Evolutionary conservation across 2,329 filamentous ascomycete genomes (phyloP), one percentile per base, ranked within the genome.

Genomic region (Elsinoe australis): DNA sequence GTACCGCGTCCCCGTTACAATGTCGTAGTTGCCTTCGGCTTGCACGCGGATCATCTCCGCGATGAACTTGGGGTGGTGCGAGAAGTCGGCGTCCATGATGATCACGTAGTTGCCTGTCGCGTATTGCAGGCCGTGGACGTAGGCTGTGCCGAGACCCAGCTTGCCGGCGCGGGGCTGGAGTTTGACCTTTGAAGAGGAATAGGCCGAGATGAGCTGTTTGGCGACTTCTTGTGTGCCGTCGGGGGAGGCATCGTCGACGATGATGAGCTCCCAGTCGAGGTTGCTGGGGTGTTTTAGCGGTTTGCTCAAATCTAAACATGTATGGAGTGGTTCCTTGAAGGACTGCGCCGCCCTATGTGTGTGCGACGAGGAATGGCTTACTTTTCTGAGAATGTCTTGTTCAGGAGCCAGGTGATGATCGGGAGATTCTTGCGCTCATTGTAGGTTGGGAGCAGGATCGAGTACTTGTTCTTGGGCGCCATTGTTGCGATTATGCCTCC

Each of bases 51-150:
- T 87, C 87, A 98, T 96, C 63, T 83, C 75, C 47, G 89, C 82
- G 69, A 98, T 95, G 78, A 96, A 98, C 72, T 96, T 98, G 64
- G 92, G 92, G 75, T 98, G 92, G 73, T 98, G 92, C 59, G 81
- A 87, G 77, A 98, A 98, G 71, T 98, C 92, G 69, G 94, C 92
- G 73, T 98, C 92, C 92, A 98, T 98, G 77, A 98, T 98, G 74
- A 98, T 87, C 64, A 98, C 87, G 64, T 82, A 96, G 77, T 94
- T 95, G 60, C 92, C 92, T 17, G 82, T 88, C 18, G 78, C 84
- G 64, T 85, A 96, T 66, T 95, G 80, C 52, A 98, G 76, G 46
- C 90, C 90, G 69, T 95, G 89, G 31, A 95, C 87, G 71, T 96
- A 96, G 41, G 90, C 90, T 2, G 90, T 95, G 58, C 90, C 90